These are phyloP conservation scores for Phylloporus sp. DNA, from an alignment of 768 basidiomycete genomes.

Conservation along the genomic window DNA sequence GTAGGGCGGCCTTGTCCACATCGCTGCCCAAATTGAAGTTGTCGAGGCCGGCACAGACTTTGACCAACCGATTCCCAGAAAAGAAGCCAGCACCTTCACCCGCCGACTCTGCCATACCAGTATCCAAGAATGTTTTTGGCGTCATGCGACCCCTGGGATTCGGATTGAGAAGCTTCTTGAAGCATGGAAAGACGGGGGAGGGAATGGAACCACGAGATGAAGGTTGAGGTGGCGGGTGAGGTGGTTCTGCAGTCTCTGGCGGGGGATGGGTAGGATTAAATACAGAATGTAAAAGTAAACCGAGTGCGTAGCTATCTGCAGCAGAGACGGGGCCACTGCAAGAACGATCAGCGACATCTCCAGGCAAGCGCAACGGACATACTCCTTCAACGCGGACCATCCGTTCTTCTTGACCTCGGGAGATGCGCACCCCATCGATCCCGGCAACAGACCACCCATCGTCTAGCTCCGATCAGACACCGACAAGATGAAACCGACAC, in stretches of 20 bases:
- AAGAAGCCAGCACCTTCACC: constrained; percentile 73
- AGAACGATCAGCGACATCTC: background rate
- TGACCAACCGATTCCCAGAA: constrained; percentile 71
- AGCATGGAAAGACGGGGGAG: constrained; percentile 62
- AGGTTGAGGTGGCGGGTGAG: constrained; percentile 73
- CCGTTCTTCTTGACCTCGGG: constrained; percentile 89
- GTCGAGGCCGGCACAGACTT: constrained; percentile 79
- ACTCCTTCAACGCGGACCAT: constrained; percentile 84
- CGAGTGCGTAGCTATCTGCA: constrained; percentile 84
- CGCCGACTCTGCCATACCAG: constrained; percentile 65
- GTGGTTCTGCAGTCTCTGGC: constrained; percentile 63
- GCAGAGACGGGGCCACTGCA: constrained; percentile 50
- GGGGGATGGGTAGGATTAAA: constrained; percentile 83
- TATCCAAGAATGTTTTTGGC: constrained; percentile 70
- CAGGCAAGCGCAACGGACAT: constrained; percentile 15
- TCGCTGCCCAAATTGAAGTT: constrained; percentile 80
- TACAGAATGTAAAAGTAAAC: constrained; percentile 75
- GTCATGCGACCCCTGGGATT: constrained; percentile 76
- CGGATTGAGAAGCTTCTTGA: constrained; percentile 87
- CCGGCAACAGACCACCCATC: constrained; percentile 59
- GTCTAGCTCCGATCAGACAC: constrained; percentile 41
- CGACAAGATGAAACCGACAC: constrained; percentile 1
- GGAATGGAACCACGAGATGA: constrained; percentile 78
- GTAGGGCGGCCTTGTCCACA: constrained; percentile 65
- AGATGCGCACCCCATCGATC: constrained; percentile 54